Evolutionary conservation across 2,329 filamentous ascomycete genomes (phyloP), one percentile per base, ranked within the genome.

Genomic region (Onygenales sp.): DNA sequence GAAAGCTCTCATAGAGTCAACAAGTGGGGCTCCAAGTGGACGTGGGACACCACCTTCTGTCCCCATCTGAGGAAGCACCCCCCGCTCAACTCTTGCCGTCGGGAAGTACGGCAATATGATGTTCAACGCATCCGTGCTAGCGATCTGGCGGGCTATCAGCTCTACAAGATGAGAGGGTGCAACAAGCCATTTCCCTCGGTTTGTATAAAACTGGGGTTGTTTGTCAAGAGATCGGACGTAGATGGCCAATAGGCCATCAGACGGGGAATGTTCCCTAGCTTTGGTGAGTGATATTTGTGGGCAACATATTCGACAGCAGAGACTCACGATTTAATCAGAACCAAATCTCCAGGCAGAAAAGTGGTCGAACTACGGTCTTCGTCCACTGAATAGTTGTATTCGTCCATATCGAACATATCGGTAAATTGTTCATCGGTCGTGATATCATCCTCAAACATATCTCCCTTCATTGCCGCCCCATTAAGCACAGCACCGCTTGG

Each of bases 41-140:
- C 71, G 61, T 4, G 73, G 73, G 3, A 74, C 62, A 34, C 70
- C 70, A 33, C 72, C 72, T 56, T 73, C 70, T 10, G 66, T 65
- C 3, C 61, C 54, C n/a, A 63, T 55, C 52, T 73, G 70, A 37
- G 71, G 61, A 27, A 67, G 59, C 4, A 54, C 42, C 11, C 61
- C 61, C 37, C 64, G 52, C 48, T 61, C 52, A 5, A 68, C 62
- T 11, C 61, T 52, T 1, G 50, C 42, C 34, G 65, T 61, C 0
- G 81, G 81, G 3, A 84, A 67, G 61, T 77, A 76, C 3, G 76
- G 73, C 8, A 77, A 54, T 3, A 84, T 61, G 2, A 73, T 69
- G 10, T 73, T 61, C 3, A 83, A 57, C 31, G 75, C 57, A 32
- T 72, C 64, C 2, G 66, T 67, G 32, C 74, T 65, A 8, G 77